Base-by-base conservation (phyloP, 2,329 filamentous ascomycete genomes). In the Microdochium paspali region DNA sequence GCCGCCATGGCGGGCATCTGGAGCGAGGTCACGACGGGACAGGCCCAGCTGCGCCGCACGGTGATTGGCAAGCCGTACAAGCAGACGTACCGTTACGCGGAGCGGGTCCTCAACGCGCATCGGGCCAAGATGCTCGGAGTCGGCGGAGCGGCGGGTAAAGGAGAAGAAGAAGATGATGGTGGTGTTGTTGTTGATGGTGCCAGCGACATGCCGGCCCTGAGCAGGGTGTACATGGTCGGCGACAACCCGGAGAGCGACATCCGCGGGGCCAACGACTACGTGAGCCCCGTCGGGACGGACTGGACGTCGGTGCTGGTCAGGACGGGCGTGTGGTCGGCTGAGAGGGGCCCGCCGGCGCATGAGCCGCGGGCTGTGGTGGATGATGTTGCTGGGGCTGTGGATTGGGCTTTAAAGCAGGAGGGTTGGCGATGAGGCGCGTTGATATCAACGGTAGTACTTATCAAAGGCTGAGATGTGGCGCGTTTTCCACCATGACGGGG, bases 231-330 rank as follows among this genome's bases (percentile, higher is more conserved):
- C 66, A 97, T 97, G 91, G 79, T 97, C 39, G 93, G 93, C 5
- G 87, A 91, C 60, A 91, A 91, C 58, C 86, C 87, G 4, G 88
- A 88, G 60, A 93, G 86, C 56, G 93, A 98, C 63, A 95, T 98
- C 54, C 73, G 80, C 4, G 93, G 93, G 5, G 90, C 88, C 20
- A 95, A 95, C 61, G 75, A 77, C 43, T 95, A 85, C 60, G 59
- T 69, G 42, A 87, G 84, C 52, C 69, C 74, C 3, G 66, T 76
- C 48, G 84, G 83, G 9, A 86, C 81, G n/a, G 71, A 81, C 49
- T 95, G 90, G 90, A 69, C 74, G 35, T 85, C 85, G 40, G 76
- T 94, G 18, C 68, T 95, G 49, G 85, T 95, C 24, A 75, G 80
- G 55, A 95, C 87, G 9, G 90, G 90, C 0, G 89, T 95, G 1